These are phyloP conservation scores for Buddleja alternifolia DNA, from an alignment of 257 asterid species.

Conservation along the genomic window DNA sequence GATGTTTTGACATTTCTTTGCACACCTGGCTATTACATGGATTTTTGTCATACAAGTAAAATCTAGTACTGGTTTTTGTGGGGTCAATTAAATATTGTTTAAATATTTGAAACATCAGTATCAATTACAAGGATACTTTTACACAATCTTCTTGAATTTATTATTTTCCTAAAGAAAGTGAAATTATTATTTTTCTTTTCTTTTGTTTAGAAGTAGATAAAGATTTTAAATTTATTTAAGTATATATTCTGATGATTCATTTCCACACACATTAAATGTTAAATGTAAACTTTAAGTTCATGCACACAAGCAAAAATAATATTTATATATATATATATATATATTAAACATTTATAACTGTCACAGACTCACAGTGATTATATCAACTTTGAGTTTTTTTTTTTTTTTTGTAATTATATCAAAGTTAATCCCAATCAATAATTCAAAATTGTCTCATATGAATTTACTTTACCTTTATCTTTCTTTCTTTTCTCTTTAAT, in stretches of 20 bases:
- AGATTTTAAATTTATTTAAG: background rate
- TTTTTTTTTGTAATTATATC: too few species aligned
- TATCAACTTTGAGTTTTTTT: too few species aligned
- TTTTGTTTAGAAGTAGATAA: background rate
- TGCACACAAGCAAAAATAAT: background rate
- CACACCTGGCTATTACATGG: background rate
- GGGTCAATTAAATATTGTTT: constrained; percentile 15
- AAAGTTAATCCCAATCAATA: too few species aligned
- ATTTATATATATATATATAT: too few species aligned
- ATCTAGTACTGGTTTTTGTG: constrained; percentile 13
- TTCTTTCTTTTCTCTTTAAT: background rate
- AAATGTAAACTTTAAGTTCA: background rate
- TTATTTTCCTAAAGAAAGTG: background rate
- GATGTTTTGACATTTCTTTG: background rate
- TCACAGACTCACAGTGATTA: too few species aligned
- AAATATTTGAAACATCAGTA: constrained; percentile 8
- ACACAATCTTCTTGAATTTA: background rate
- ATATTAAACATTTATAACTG: too few species aligned
- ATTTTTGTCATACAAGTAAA: background rate
- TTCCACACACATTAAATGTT: background rate
- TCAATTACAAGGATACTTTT: background rate
- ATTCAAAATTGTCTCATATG: too few species aligned
- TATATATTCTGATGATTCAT: background rate
- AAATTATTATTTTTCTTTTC: background rate
- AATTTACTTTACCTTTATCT: too few species aligned